Conservation (phyloP, 2,329 filamentous ascomycete species). For the Aureobasidium uvarum region DNA sequence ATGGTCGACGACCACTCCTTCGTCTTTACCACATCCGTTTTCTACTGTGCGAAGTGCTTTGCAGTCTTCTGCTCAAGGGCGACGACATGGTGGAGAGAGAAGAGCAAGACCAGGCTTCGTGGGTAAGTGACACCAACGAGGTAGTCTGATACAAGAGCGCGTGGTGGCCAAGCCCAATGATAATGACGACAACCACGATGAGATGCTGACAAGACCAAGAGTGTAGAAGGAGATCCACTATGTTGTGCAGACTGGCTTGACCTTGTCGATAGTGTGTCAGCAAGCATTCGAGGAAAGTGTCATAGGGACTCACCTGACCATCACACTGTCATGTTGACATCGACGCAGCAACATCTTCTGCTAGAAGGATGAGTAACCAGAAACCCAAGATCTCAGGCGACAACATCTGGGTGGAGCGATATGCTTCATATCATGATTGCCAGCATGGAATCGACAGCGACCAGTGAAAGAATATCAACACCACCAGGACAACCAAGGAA, state of each 20-base stretch:
- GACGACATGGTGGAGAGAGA: background rate
- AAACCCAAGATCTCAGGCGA: background rate
- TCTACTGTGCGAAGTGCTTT: background rate
- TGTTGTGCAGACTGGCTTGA: background rate
- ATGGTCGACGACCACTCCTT: background rate
- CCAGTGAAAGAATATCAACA: background rate
- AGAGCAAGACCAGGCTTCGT: background rate
- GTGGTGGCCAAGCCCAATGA: background rate
- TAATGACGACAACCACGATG: background rate
- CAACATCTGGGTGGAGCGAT: background rate
- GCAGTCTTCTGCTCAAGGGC: background rate
- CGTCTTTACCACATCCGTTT: background rate
- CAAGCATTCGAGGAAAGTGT: background rate
- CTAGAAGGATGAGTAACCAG: background rate
- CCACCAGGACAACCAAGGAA: constrained; percentile 1
- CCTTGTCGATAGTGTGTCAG: background rate
- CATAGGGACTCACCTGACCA: background rate
- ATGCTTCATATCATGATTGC: background rate
- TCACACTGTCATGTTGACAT: background rate
- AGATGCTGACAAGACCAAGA: background rate
- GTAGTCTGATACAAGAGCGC: background rate
- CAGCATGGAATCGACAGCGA: background rate
- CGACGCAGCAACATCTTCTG: background rate
- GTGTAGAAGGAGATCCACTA: background rate
- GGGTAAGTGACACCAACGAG: constrained; percentile 1